Evolutionary conservation across 1,284 basidiomycete species (phyloP).

Genomic region (Tilletia caries): DNA sequence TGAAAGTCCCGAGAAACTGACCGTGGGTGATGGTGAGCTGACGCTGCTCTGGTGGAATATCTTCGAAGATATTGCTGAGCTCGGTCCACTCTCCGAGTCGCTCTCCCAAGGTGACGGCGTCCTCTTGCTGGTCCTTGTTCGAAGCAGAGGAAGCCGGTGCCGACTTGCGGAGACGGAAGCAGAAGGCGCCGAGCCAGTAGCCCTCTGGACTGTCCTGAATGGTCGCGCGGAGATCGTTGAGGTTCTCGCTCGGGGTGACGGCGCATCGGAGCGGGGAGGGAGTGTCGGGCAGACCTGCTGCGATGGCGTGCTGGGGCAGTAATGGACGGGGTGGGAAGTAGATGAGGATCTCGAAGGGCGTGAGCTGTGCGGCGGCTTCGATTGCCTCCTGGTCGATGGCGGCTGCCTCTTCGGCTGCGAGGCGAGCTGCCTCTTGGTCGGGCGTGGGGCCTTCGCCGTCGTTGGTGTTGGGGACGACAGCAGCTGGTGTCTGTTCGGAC

Average conservation of each 20-base stretch:
- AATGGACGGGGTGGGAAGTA: slow-evolving; percentile 32
- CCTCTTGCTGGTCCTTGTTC: background rate
- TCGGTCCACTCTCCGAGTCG: slow-evolving; percentile 46
- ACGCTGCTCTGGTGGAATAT: slow-evolving; percentile 36
- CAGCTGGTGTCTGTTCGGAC: too few relatives aligned
- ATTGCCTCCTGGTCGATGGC: background rate
- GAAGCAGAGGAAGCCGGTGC: background rate
- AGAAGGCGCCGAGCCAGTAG: slow-evolving; percentile 53
- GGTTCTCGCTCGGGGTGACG: slow-evolving; percentile 49
- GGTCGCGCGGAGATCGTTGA: slow-evolving; percentile 50
- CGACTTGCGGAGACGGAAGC: slow-evolving; percentile 36
- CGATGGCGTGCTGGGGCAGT: slow-evolving; percentile 35
- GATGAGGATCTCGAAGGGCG: slow-evolving; percentile 39
- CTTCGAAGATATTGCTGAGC: slow-evolving; percentile 46
- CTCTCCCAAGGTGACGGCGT: slow-evolving; percentile 28
- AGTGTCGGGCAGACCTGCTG: slow-evolving; percentile 46
- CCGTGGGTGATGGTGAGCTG: slow-evolving; percentile 44
- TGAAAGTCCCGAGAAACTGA: slow-evolving; percentile 17
- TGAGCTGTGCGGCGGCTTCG: slow-evolving; percentile 19
- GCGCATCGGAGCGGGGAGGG: slow-evolving; percentile 47
- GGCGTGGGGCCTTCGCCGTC: background rate
- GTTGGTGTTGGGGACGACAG: too few relatives aligned
- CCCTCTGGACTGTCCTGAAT: slow-evolving; percentile 51
- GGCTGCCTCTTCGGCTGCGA: background rate
- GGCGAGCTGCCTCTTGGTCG: background rate